Conservation (phyloP, 2,329 filamentous ascomycete species). For the Colletotrichum tanaceti region DNA sequence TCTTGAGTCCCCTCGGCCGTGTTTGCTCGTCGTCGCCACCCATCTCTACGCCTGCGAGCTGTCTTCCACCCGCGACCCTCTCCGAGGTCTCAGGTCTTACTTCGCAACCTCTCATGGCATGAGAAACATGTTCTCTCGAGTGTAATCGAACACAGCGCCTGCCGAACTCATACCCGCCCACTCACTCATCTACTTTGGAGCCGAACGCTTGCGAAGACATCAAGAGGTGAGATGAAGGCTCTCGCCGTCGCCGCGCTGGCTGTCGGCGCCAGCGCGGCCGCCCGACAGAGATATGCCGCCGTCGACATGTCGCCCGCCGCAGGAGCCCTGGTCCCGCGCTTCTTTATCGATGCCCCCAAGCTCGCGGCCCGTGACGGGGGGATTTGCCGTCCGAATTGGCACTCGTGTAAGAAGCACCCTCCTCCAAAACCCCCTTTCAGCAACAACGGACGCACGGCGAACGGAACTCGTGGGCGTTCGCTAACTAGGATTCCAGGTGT, state of each 20-base stretch:
- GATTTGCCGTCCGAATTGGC: conserved; percentile 26
- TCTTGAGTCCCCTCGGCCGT: not conserved
- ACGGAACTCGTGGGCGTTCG: too few relatives aligned
- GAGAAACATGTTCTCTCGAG: not conserved
- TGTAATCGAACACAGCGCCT: not conserved
- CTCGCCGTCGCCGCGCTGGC: conserved; percentile 14
- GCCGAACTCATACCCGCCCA: not conserved
- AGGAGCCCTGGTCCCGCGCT: conserved; percentile 35
- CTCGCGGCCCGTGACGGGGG: conserved; percentile 38
- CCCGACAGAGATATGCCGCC: conserved; percentile 31
- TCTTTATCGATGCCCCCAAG: conserved; percentile 36
- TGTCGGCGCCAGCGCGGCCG: conserved; percentile 20
- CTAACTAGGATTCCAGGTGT: conserved; percentile 50
- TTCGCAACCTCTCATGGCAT: not conserved
- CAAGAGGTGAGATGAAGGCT: not conserved
- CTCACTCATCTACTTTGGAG: not conserved
- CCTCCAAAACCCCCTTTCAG: too few relatives aligned
- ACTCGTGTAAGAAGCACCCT: conserved; percentile 32
- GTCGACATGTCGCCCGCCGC: conserved; percentile 33
- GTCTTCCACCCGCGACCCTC: not conserved
- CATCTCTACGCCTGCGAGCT: not conserved
- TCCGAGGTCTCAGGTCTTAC: not conserved
- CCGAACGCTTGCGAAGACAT: not conserved
- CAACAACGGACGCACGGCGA: too few relatives aligned
- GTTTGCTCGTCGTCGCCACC: conserved; percentile 10